Evolutionary conservation across 2,329 filamentous ascomycete genomes (phyloP), one percentile per base, ranked within the genome.

Genomic region (Diaporthe amygdali): DNA sequence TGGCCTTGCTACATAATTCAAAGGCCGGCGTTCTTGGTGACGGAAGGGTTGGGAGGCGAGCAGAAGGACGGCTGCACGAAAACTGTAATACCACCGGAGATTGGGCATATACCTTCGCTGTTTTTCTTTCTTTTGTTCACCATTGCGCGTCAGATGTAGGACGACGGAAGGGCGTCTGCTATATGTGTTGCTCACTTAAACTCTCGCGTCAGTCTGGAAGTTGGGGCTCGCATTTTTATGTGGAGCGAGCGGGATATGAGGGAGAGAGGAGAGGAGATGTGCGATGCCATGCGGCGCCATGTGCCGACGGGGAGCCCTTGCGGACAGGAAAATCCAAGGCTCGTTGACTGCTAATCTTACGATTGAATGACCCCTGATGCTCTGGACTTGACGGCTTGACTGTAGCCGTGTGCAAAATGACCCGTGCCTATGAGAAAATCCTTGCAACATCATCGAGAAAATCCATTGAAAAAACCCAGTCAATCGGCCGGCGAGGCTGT

Each of bases 51-150:
- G 67, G 37, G 56, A 59, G 61, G 47, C 30, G 54, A 55, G 64
- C 59, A 55, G 64, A 64, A 66, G 68, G 54, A 49, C 30, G 70
- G 54, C 56, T 59, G 61, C 37, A 69, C 46, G 67, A 72, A 68
- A 68, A 67, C 44, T 71, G 41, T 70, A 71, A 64, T 63, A 71
- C 68, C 71, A 72, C 51, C 34, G 52, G 54, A 52, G 54, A 59
- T 34, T 46, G 54, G 68, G 54, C 68, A 70, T 67, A 72, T 70
- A 71, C 68, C 71, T 70, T 34, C 56, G 44, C 54, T 47, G 55
- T 51, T 32, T 67, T 54, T 39, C 22, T 70, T 72, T 27, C 34
- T 46, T 54, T 41, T 37, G 47, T 51, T 25, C 32, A 49, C 30
- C 22, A 44, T 17, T 49, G 44, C 44, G 34, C 30, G 20, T 41